Conservation (phyloP, 1,139 yeast genomes). For the Kodamaea arcana region DNA sequence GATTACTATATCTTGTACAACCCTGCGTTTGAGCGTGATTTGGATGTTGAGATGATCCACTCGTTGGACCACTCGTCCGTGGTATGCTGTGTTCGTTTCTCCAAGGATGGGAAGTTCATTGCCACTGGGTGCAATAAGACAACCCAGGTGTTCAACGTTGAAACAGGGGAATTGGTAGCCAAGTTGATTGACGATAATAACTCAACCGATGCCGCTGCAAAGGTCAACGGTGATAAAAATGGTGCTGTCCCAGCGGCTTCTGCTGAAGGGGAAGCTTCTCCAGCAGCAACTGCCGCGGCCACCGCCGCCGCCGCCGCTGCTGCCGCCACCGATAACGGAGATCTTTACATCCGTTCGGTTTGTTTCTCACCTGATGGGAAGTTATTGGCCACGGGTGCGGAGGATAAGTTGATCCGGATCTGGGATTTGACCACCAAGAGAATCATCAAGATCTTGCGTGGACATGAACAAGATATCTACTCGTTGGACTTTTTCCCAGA, state of each 20-base stretch:
- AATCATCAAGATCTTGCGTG: constrained; percentile 81
- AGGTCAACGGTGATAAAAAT: constrained; percentile 14
- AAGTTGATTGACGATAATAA: constrained; percentile 73
- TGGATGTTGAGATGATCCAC: constrained; percentile 86
- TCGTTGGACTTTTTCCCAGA: constrained; percentile 94
- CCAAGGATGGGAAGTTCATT: constrained; percentile 85
- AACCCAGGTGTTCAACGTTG: constrained; percentile 90
- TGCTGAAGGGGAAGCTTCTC: constrained; percentile 17
- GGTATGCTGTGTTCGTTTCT: constrained; percentile 94
- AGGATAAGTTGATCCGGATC: constrained; percentile 91
- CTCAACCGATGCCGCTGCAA: constrained; percentile 35
- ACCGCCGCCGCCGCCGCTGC: constrained; percentile 23
- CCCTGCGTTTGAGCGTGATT: constrained; percentile 65
- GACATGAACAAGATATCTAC: constrained; percentile 97
- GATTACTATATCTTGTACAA: constrained; percentile 91
- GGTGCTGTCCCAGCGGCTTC: neutral
- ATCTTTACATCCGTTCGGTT: constrained; percentile 88
- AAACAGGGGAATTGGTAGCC: constrained; percentile 87
- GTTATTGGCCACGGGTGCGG: constrained; percentile 95
- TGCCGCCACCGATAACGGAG: constrained; percentile 57
- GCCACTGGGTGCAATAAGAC: constrained; percentile 98
- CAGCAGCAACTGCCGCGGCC: constrained; percentile 15
- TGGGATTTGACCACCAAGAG: constrained; percentile 92
- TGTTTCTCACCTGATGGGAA: constrained; percentile 97
- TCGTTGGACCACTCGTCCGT: constrained; percentile 90